phyloP scores from a whole-genome alignment of 768 basidiomycete genomes.

The Russula ochroleuca region DNA sequence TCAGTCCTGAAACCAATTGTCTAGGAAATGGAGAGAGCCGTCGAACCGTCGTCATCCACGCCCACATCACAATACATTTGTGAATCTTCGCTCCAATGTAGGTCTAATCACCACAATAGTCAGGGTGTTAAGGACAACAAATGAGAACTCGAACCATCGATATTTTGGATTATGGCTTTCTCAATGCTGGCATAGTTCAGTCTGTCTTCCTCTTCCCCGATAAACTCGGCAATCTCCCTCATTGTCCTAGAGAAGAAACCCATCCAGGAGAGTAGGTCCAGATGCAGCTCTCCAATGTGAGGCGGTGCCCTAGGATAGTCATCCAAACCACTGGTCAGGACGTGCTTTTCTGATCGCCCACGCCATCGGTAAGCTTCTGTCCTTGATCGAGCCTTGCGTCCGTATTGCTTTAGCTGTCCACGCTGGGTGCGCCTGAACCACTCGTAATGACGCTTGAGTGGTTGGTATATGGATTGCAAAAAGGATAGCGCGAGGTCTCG shows the following conservation, averaged over 20 bases:
- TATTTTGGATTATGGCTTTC: slow-evolving; percentile 74
- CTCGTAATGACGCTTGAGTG: slow-evolving; percentile 86
- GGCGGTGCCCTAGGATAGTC: slow-evolving; percentile 92
- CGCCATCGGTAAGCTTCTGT: slow-evolving; percentile 94
- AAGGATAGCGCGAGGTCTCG: slow-evolving; percentile 60
- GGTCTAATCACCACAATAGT: slow-evolving; percentile 46
- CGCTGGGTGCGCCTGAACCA: slow-evolving; percentile 96
- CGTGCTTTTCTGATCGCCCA: slow-evolving; percentile 78
- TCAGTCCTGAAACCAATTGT: not conserved
- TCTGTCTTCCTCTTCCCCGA: slow-evolving; percentile 82
- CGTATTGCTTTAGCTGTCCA: slow-evolving; percentile 90
- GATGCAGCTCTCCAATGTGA: slow-evolving; percentile 86
- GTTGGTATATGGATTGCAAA: slow-evolving; percentile 75
- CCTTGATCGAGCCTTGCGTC: slow-evolving; percentile 75
- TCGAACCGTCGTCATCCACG: slow-evolving; percentile 75
- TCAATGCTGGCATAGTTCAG: slow-evolving; percentile 74
- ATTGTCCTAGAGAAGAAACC: slow-evolving; percentile 93
- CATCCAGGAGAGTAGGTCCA: slow-evolving; percentile 96
- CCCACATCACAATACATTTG: slow-evolving; percentile 93
- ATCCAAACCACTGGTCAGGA: slow-evolving; percentile 93
- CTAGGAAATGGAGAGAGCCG: slow-evolving; percentile 12
- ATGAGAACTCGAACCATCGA: slow-evolving; percentile 57
- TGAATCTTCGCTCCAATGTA: slow-evolving; percentile 88
- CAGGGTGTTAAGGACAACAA: slow-evolving; percentile 1
- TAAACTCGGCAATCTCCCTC: slow-evolving; percentile 81